Conservation (phyloP, 2,329 filamentous ascomycete genomes). For the Cercospora zeina region DNA sequence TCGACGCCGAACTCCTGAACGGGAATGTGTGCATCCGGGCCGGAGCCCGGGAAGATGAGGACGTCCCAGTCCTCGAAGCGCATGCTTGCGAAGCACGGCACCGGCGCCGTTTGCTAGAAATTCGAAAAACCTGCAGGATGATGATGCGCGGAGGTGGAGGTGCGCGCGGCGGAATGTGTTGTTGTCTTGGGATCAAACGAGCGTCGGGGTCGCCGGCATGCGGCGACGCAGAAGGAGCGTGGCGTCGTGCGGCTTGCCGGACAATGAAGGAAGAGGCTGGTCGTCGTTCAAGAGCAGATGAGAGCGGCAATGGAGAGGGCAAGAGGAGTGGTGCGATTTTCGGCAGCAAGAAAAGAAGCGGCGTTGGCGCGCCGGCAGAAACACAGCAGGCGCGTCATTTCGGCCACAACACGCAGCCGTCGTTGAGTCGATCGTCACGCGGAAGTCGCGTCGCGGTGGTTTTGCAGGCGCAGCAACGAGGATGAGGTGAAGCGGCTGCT, state of each 20-base stretch:
- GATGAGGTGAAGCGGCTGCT: background rate
- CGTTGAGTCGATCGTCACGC: background rate
- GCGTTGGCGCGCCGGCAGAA: background rate
- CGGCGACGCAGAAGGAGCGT: background rate
- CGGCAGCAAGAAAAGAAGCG: background rate
- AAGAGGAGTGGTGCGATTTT: background rate
- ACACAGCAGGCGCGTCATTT: background rate
- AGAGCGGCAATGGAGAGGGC: background rate
- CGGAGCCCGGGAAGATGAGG: constrained; percentile 67
- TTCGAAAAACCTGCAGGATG: background rate
- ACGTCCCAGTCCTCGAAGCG: constrained; percentile 86
- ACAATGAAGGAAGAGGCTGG: background rate
- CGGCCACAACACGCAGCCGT: background rate
- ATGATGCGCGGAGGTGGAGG: constrained; percentile 3
- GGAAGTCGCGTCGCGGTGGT: background rate
- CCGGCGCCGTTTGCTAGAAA: constrained; percentile 17
- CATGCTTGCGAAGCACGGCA: constrained; percentile 54
- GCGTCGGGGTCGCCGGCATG: background rate
- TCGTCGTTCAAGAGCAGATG: background rate
- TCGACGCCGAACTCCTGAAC: constrained; percentile 79
- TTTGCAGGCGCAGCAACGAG: background rate
- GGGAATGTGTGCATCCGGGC: constrained; percentile 60
- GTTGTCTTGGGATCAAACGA: background rate
- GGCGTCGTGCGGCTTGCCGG: background rate
- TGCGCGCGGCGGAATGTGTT: background rate